Percentiles rank a stretch among this genome's conserved stretches.
These are phyloP conservation scores for Epichloe uncinata DNA, from an alignment of 2,329 filamentous ascomycete genomes.

Conservation along the genomic window DNA sequence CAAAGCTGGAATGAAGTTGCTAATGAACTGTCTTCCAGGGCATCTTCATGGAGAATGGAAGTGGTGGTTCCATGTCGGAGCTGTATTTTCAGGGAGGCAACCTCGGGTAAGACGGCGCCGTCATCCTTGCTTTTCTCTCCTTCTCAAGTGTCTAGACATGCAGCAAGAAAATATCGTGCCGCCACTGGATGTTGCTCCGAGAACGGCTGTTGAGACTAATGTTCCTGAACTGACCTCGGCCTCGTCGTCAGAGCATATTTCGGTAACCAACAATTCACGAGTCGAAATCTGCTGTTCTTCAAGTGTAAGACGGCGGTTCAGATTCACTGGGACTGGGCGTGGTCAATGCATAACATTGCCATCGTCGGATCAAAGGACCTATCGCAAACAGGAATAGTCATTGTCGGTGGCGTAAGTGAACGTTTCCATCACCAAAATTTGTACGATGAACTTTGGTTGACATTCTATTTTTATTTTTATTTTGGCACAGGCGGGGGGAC, in stretches of 20 bases:
- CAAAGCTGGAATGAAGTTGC: too few relatives aligned
- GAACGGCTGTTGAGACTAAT: not conserved
- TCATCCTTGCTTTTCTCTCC: too few relatives aligned
- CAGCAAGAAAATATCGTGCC: too few relatives aligned
- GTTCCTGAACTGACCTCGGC: not conserved
- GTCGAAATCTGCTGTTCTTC: constrained; percentile 52
- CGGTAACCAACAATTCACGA: constrained; percentile 57
- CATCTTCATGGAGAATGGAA: constrained; percentile 20
- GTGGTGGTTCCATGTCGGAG: constrained; percentile 36
- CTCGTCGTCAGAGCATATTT: constrained; percentile 9
- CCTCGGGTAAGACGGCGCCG: constrained; percentile 23
- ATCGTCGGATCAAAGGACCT: constrained; percentile 4
- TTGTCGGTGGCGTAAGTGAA: not conserved
- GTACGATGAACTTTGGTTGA: too few relatives aligned
- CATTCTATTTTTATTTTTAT: too few relatives aligned
- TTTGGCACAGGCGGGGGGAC: not conserved
- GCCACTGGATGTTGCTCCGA: too few relatives aligned
- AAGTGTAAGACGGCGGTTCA: constrained; percentile 50
- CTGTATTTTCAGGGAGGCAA: constrained; percentile 44
- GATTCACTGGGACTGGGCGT: constrained; percentile 60
- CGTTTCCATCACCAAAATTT: not conserved
- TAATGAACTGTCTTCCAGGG: constrained; percentile 2
- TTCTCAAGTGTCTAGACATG: too few relatives aligned
- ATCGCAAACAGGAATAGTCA: constrained; percentile 3
- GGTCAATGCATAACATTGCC: constrained; percentile 54